Evolutionary conservation across 176 grass and related monocot genomes (phyloP).

Genomic region (Oryza rufipogon): DNA sequence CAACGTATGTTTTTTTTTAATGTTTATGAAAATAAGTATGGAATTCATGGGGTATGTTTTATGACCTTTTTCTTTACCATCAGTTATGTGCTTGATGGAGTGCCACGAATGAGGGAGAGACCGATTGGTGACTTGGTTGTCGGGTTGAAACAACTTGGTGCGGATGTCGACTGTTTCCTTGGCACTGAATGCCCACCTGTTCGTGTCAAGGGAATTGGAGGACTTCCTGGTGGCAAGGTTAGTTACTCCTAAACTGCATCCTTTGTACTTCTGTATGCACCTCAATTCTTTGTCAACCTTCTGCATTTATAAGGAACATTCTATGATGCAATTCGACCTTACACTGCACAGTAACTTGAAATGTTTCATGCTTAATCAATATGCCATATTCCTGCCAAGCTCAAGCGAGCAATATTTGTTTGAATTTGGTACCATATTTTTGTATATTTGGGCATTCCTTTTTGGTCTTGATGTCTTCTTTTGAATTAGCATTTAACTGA

Average conservation of each 20-base stretch:
- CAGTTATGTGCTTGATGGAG: constrained; percentile 97
- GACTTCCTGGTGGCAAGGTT: constrained; percentile 98
- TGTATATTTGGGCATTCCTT: background rate
- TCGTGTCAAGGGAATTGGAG: constrained; percentile 79
- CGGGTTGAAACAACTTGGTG: constrained; percentile 90
- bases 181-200: constrained; percentile 94
- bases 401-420: background rate
- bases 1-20: constrained; percentile 55
- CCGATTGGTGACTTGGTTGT: constrained; percentile 92
- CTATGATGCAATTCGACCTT: background rate
- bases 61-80: constrained; percentile 5
- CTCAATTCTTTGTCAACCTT: background rate
- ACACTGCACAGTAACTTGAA: background rate
- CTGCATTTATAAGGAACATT: constrained; percentile 17
- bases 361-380: background rate
- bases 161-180: constrained; percentile 92
- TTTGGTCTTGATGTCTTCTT: background rate
- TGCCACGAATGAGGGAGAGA: constrained; percentile 97
- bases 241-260: constrained; percentile 8
- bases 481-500: background rate
- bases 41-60: background rate
- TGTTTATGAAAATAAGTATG: too few relatives aligned
- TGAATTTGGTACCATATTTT: background rate
- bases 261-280: background rate
- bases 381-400: background rate